A percentile compares a stretch with the other conserved stretches of the same genome.
Conservation (phyloP, 305 asterid species). For the Caryopteris hybrid region DNA sequence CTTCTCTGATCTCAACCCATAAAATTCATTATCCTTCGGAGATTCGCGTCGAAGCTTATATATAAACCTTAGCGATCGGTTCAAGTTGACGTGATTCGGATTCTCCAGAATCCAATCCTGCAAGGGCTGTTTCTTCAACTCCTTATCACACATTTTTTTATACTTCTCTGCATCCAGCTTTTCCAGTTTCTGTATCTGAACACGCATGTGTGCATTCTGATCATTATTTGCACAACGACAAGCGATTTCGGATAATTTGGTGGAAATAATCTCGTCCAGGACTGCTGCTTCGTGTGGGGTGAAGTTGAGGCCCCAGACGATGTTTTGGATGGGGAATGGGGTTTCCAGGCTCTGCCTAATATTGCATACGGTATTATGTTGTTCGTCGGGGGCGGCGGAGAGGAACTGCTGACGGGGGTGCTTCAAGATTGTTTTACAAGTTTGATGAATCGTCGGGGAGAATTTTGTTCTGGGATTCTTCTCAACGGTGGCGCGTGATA, state of each 20-base stretch:
- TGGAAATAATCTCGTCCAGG: not conserved
- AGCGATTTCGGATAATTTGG: not conserved
- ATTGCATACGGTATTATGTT: not conserved
- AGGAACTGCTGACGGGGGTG: not conserved
- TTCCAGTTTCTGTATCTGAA: not conserved
- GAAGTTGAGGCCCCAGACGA: not conserved
- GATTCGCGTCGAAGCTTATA: not conserved
- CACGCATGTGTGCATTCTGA: not conserved
- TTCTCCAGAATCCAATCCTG: conserved; percentile 19
- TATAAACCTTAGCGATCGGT: not conserved
- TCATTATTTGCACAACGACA: not conserved
- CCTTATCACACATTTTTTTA: not conserved
- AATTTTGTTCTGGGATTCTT: not conserved
- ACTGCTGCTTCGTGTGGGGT: not conserved
- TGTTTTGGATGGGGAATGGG: conserved; percentile 14
- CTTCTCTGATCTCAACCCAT: conserved; percentile 7
- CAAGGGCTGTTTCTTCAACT: not conserved
- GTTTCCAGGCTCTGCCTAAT: not conserved
- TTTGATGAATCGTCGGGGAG: not conserved
- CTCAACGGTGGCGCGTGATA: not conserved
- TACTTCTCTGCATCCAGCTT: not conserved
- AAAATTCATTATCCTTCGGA: not conserved
- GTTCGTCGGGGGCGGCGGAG: not conserved
- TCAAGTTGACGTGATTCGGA: not conserved
- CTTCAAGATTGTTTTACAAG: not conserved